These are phyloP conservation scores for Phoenix roebelenii DNA, from an alignment of 176 grass and related monocot genomes.

Conservation along the genomic window DNA sequence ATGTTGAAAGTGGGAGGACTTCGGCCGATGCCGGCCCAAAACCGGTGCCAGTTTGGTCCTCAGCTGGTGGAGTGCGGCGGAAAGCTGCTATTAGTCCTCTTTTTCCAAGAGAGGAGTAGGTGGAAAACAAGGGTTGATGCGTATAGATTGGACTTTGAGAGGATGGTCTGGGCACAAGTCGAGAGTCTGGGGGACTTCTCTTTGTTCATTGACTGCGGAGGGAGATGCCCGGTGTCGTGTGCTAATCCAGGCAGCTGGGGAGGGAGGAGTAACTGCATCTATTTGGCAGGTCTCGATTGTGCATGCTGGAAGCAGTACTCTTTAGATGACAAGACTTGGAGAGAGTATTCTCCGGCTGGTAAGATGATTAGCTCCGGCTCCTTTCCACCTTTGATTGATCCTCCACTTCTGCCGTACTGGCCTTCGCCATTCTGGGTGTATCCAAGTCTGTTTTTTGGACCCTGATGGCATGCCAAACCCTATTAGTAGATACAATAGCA, in stretches of 20 bases:
- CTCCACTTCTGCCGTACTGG: background rate
- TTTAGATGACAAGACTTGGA: background rate
- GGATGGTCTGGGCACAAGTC: constrained; percentile 20
- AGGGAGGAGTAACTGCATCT: constrained; percentile 13
- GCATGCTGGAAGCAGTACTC: constrained; percentile 5
- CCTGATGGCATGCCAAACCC: too few relatives aligned
- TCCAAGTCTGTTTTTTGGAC: constrained; percentile 20
- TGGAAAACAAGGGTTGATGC: background rate
- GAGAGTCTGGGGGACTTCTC: constrained; percentile 10
- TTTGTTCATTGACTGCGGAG: constrained; percentile 19
- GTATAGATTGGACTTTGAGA: constrained; percentile 14
- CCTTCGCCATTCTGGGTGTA: constrained; percentile 23
- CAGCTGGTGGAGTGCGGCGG: constrained; percentile 9
- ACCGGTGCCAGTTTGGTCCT: constrained; percentile 20
- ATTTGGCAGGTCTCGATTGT: background rate
- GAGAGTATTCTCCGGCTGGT: too few relatives aligned
- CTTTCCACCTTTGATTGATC: background rate
- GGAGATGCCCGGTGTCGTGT: constrained; percentile 14
- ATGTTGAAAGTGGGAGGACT: background rate
- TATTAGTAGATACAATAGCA: too few relatives aligned
- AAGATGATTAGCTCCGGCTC: too few relatives aligned
- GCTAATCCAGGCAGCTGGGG: constrained; percentile 19
- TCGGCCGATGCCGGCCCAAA: background rate
- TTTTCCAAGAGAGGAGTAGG: background rate
- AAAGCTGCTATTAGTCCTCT: constrained; percentile 13